Base-by-base conservation (phyloP, 2,329 filamentous ascomycete genomes). In the Microsporum audouinii region DNA sequence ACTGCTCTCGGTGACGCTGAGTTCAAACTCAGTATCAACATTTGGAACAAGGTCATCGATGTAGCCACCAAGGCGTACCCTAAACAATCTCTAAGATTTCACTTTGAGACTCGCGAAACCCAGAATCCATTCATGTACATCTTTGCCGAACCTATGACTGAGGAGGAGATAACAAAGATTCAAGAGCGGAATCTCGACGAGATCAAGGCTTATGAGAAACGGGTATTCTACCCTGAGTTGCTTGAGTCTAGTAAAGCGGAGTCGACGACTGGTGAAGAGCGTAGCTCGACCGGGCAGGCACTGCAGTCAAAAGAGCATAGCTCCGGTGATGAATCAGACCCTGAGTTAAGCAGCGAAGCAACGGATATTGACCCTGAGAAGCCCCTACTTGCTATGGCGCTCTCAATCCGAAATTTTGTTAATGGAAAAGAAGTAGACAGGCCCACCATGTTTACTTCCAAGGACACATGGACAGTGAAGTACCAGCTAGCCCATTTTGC, bases 111-210 rank as follows among this genome's bases (percentile, higher is more conserved):
- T 0, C 82, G 89, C 62, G 77, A 81, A 60, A 69, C 69, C 8
- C 76, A 77, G 0, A 79, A 78, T 5, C 82, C 87, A 0, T 85
- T 87, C 67, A 91, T 96, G 83, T 92, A 95, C 70, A 84, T 97
- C 59, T 95, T 96, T 70, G 91, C 87, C 12, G 88, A 95, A 72
- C 91, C 94, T 2, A 85, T 97, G 59, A 82, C 82, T 0, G 82
- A 88, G 3, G 81, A 85, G 3, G 80, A 89, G 59, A 89, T 95
- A 64, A 77, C 87, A 17, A 73, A 75, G 10, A 88, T 94, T n/a
- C 92, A 97, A 71, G 82, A 79, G 27, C 79, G 79, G 12, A 85
- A 83, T 62, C 83, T 84, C 64, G 82, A 78, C 17, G 81, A 83
- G 38, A 81, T 91, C 27, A 84, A 87, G 56, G 82, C 82, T 10